Conservation (phyloP, 768 basidiomycete genomes). For the Suillus tomentosus region DNA sequence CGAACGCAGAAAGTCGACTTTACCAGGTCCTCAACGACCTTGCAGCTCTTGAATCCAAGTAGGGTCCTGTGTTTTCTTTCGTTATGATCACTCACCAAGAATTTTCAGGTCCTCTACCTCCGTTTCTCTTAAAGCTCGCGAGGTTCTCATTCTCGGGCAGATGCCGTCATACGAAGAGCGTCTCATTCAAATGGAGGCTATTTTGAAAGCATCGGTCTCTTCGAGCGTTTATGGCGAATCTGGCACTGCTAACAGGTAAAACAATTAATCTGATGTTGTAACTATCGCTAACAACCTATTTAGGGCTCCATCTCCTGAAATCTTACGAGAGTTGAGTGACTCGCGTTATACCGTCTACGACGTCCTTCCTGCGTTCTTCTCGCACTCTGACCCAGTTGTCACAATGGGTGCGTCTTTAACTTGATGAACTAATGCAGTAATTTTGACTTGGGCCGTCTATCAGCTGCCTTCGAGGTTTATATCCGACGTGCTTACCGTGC, state of each 20-base stretch:
- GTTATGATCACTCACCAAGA: slow-evolving; percentile 9
- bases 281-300: slow-evolving; percentile 13
- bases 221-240: slow-evolving; percentile 90
- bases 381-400: slow-evolving; percentile 81
- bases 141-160: slow-evolving; percentile 93
- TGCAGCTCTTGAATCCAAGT: slow-evolving; percentile 89
- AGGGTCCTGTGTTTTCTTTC: not conserved
- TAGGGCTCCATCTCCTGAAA: slow-evolving; percentile 82
- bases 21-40: slow-evolving; percentile 79
- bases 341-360: slow-evolving; percentile 97
- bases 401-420: slow-evolving; percentile 62
- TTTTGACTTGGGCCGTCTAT: not conserved
- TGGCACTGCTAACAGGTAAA: slow-evolving; percentile 59
- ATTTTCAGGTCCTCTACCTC: slow-evolving; percentile 76
- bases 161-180: slow-evolving; percentile 98
- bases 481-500: slow-evolving; percentile 94
- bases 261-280: slow-evolving; percentile 4
- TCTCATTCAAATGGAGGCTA: slow-evolving; percentile 88
- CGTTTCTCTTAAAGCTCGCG: slow-evolving; percentile 93
- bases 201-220: slow-evolving; percentile 86
- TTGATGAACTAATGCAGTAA: not conserved
- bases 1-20: slow-evolving; percentile 71
- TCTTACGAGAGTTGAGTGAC: slow-evolving; percentile 91
- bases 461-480: slow-evolving; percentile 95
- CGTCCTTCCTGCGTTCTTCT: slow-evolving; percentile 95